Evolutionary conservation across 2,329 filamentous ascomycete genomes (phyloP), one percentile per base, ranked within the genome.

Genomic region (Nothopassalora personata): DNA sequence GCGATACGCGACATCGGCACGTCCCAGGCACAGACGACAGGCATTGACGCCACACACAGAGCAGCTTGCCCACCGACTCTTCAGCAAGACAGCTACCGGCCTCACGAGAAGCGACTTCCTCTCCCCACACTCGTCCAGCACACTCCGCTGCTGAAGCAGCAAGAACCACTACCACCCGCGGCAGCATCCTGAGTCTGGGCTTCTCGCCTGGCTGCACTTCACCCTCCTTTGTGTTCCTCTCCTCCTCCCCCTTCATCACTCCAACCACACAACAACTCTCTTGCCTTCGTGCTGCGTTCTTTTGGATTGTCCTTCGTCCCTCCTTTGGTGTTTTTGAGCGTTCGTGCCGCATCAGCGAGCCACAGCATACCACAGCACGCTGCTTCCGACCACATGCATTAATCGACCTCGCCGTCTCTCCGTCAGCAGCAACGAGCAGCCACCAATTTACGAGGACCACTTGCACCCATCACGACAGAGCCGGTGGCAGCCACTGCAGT

Each of bases 311-410:
- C 58, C 47, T 60, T 67, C 64, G 63, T 64, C 66, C 64, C 62
- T 67, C 61, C 66, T 65, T 64, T 65, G 66, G 64, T 57, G 46
- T 55, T 46, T 57, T 56, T 53, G 8, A 31, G 28, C 46, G 46
- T 49, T 49, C 46, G 46, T 28, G 46, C 46, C 34, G 49, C 49
- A 51, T 51, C 49, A 45, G 36, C 45, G 53, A 47, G 45, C 45
- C 39, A 55, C 23, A 48, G 54, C 55, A 45, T 36, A 57, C 33
- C 23, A 27, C 55, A 46, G 34, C 56, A 57, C 64, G 64, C 65
- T 64, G 58, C 66, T 66, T 58, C 64, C 60, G 49, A 56, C 62
- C 60, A 66, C 60, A 50, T 53, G 63, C 66, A 60, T 59, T 56
- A 36, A 33, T 27, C 33, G 45, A 47, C n/a, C 52, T 52, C 50